These are phyloP conservation scores for Prototheca cutis DNA, from an alignment of 163 green algal genomes.

Conservation along the genomic window DNA sequence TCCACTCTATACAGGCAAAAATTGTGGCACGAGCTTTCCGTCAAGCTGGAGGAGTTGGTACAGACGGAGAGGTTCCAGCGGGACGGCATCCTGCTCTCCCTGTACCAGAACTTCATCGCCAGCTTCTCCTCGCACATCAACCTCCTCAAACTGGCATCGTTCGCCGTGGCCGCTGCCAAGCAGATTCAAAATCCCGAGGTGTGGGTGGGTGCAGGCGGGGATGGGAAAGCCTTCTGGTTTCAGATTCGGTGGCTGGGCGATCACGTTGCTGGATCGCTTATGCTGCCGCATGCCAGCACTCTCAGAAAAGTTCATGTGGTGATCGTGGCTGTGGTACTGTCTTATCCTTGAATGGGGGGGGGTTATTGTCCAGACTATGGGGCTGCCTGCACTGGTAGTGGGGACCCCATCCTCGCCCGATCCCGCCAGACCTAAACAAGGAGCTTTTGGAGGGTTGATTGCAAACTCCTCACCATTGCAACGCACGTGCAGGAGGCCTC, in stretches of 20 bases:
- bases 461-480: neutral
- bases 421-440: no score
- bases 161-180: conserved; percentile 72
- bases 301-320: neutral
- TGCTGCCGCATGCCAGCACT: no score
- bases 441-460: conserved; percentile 3
- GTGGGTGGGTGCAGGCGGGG: conserved; percentile 15
- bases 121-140: conserved; percentile 91
- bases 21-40: conserved; percentile 94
- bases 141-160: conserved; percentile 82
- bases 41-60: conserved; percentile 71
- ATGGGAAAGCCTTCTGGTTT: neutral
- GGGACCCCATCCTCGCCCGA: no score
- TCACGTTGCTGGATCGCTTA: no score
- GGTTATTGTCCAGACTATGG: no score
- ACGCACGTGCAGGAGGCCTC: conserved; percentile 29
- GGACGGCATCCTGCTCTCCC: conserved; percentile 54
- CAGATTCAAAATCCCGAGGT: conserved; percentile 28
- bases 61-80: conserved; percentile 47
- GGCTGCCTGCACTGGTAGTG: no score
- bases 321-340: neutral
- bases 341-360: no score
- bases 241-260: no score
- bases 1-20: conserved; percentile 74
- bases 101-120: conserved; percentile 85